Percentiles rank a stretch among this genome's conserved stretches.
Conservation (phyloP, 2,329 filamentous ascomycete species). For the Sporothrix dimorphospora region DNA sequence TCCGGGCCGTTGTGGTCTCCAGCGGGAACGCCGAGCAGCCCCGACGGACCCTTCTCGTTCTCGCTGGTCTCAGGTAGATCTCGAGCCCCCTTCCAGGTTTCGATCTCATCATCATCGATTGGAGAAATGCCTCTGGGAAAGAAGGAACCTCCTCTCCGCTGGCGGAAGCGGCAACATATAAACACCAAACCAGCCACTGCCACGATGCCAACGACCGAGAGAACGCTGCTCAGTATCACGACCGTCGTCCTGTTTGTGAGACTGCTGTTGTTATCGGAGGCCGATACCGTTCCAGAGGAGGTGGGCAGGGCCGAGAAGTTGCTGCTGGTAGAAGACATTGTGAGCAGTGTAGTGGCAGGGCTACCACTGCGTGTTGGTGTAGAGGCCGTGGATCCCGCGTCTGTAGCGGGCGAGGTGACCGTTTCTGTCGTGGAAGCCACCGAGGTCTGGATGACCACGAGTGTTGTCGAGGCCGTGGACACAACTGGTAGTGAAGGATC, state of each 20-base stretch:
- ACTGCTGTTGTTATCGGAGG: constrained; percentile 21
- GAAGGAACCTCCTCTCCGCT: constrained; percentile 46
- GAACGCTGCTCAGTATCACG: constrained; percentile 55
- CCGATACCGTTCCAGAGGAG: neutral
- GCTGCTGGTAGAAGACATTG: neutral
- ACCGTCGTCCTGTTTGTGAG: constrained; percentile 47
- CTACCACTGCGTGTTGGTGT: neutral
- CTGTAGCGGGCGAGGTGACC: neutral
- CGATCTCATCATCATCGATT: constrained; percentile 67
- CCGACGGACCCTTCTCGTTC: constrained; percentile 9
- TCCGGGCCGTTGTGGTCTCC: neutral
- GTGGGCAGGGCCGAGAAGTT: neutral
- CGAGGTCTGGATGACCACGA: neutral
- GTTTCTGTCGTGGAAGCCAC: neutral
- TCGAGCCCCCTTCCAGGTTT: constrained; percentile 59
- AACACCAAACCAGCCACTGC: constrained; percentile 45
- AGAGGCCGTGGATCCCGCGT: neutral
- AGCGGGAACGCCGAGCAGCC: neutral
- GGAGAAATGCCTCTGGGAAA: constrained; percentile 61
- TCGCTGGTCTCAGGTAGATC: neutral
- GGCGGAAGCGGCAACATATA: constrained; percentile 46
- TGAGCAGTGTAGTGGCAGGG: neutral
- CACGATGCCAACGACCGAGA: constrained; percentile 51
- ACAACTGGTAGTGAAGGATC: too few species aligned
- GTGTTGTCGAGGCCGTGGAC: neutral